Conservation (phyloP, 768 basidiomycete species). For the Cystoderma amianthinum region DNA sequence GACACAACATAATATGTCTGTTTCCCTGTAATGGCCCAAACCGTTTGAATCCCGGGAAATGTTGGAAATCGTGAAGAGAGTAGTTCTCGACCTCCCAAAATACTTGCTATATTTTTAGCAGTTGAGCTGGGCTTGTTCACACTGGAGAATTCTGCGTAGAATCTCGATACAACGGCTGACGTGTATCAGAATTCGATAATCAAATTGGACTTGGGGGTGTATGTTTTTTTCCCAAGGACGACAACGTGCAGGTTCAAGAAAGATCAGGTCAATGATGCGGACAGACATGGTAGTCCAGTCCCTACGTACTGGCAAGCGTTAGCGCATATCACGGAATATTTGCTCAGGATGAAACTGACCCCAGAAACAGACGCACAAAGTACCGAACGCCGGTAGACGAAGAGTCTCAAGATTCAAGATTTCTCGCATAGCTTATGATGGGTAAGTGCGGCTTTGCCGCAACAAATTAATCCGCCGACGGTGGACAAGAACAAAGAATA, state of each 20-base stretch:
- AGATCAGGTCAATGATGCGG: neutral
- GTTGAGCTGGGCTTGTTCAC: too few relatives aligned
- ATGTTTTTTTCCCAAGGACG: neutral
- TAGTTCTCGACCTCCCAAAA: too few relatives aligned
- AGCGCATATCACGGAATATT: neutral
- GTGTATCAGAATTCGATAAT: neutral
- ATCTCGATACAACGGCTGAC: too few relatives aligned
- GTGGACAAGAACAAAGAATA: neutral
- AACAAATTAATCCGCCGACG: neutral
- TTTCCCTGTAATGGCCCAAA: too few relatives aligned
- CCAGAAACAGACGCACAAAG: neutral
- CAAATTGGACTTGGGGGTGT: neutral
- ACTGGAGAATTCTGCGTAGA: too few relatives aligned
- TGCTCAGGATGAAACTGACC: neutral
- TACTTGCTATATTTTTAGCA: too few relatives aligned
- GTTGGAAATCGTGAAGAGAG: too few relatives aligned
- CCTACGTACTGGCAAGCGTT: neutral
- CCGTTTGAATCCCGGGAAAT: too few relatives aligned
- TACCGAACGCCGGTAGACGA: too few relatives aligned
- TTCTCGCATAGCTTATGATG: too few relatives aligned
- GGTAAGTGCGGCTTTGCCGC: neutral
- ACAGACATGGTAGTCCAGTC: neutral
- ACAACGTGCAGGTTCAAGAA: neutral
- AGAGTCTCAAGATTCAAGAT: too few relatives aligned
- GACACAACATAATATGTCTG: too few relatives aligned